Conservation (phyloP, 768 basidiomycete species). For the Boletus barrowsii region DNA sequence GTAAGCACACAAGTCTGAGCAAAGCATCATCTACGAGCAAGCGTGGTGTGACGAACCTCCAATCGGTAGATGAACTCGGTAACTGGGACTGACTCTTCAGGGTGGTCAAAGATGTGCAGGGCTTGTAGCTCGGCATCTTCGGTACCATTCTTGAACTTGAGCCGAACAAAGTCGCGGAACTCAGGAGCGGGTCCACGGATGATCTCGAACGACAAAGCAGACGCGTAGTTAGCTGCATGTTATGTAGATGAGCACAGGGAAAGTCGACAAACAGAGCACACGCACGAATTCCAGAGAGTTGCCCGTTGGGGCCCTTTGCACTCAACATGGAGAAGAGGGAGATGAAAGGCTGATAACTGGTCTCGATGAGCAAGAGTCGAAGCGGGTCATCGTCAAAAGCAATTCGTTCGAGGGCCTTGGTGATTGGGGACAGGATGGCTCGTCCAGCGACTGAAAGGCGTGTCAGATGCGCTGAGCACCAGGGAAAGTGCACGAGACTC, state of each 20-base stretch:
- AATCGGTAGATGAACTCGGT: slow-evolving; percentile 81
- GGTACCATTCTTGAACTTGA: slow-evolving; percentile 84
- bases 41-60: slow-evolving; percentile 47
- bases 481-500: slow-evolving; percentile 18
- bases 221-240: slow-evolving; percentile 61
- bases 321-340: slow-evolving; percentile 79
- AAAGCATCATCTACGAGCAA: background rate
- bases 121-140: slow-evolving; percentile 50
- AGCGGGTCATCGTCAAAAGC: slow-evolving; percentile 75
- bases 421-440: slow-evolving; percentile 68
- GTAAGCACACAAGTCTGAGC: background rate
- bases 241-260: background rate
- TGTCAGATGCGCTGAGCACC: background rate
- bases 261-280: slow-evolving; percentile 11
- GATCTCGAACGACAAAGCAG: slow-evolving; percentile 72
- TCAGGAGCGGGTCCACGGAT: slow-evolving; percentile 73
- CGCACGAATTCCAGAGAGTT: slow-evolving; percentile 63
- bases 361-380: slow-evolving; percentile 71
- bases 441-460: slow-evolving; percentile 67
- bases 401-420: slow-evolving; percentile 71
- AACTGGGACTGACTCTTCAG: slow-evolving; percentile 63
- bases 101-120: slow-evolving; percentile 67
- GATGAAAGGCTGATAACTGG: slow-evolving; percentile 85
- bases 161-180: slow-evolving; percentile 72
- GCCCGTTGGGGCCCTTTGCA: slow-evolving; percentile 47